phyloP scores from a whole-genome alignment of 2,329 filamentous ascomycete genomes.

The Colletotrichum scovillei region DNA sequence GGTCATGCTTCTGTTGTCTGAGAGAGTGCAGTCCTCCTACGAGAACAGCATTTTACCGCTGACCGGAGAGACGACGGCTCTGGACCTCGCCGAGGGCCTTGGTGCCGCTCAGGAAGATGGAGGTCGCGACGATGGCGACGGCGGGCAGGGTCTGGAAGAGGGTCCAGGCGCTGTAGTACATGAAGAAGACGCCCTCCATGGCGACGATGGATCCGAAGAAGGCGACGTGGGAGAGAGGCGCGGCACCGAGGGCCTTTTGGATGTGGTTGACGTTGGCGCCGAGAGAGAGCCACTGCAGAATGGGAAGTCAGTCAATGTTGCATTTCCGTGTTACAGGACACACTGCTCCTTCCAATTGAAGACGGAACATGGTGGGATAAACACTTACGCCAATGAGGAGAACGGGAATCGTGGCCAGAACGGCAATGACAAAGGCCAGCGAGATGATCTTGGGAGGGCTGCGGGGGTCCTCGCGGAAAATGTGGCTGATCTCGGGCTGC shows the following conservation, averaged over 20 bases:
- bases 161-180: conserved; percentile 94
- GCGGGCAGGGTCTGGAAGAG: conserved; percentile 89
- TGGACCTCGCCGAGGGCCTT: conserved; percentile 95
- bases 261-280: conserved; percentile 88
- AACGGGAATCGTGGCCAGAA: conserved; percentile 78
- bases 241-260: conserved; percentile 76
- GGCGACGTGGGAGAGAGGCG: conserved; percentile 82
- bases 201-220: conserved; percentile 90
- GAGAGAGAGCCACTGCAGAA: conserved; percentile 78
- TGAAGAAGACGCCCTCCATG: conserved; percentile 92
- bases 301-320: conserved; percentile 39
- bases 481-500: conserved; percentile 87
- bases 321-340: not conserved
- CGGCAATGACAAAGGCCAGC: conserved; percentile 78
- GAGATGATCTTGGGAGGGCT: conserved; percentile 86
- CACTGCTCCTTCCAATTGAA: not conserved
- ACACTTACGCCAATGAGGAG: conserved; percentile 75
- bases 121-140: conserved; percentile 72
- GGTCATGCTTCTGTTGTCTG: not conserved
- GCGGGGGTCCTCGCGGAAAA: conserved; percentile 82
- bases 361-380: not conserved
- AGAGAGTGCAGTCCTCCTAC: not conserved
- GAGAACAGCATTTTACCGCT: conserved; percentile 56
- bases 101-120: conserved; percentile 87
- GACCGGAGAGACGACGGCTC: conserved; percentile 82